Percentiles rank a stretch among this genome's conserved stretches.
Evolutionary conservation across 345 rosid genomes (phyloP).

Genomic region (Gossypium thurberi): DNA sequence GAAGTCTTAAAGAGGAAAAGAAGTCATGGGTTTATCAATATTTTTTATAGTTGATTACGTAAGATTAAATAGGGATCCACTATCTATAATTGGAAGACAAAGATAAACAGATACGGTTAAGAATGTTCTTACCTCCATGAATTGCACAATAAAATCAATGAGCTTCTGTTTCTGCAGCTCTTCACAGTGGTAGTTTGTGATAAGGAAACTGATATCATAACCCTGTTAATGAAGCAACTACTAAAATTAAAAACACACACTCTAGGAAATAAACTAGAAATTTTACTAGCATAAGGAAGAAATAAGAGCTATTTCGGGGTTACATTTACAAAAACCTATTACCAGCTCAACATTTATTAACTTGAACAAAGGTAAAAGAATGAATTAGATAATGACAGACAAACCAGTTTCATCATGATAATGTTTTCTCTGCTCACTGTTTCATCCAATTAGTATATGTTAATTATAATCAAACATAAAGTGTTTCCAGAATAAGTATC

Average conservation of each 20-base stretch:
- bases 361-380: neutral
- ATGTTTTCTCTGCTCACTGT: neutral
- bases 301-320: neutral
- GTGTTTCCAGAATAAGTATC: neutral
- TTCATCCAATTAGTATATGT: neutral
- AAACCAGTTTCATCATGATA: neutral
- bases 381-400: neutral
- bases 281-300: neutral
- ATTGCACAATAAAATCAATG: slow-evolving; percentile 91
- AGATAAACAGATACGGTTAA: slow-evolving; percentile 5
- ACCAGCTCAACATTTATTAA: neutral
- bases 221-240: slow-evolving; percentile 46
- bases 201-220: slow-evolving; percentile 93
- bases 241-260: neutral
- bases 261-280: neutral
- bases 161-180: slow-evolving; percentile 98
- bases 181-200: slow-evolving; percentile 93
- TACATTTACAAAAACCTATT: neutral
- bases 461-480: neutral
- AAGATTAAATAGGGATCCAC: neutral
- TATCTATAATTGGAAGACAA: neutral
- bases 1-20: neutral
- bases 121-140: slow-evolving; percentile 82
- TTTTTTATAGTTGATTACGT: neutral
- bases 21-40: neutral